Evolutionary conservation across 768 basidiomycete genomes (phyloP).

Genomic region (Coprinopsis cinerea): DNA sequence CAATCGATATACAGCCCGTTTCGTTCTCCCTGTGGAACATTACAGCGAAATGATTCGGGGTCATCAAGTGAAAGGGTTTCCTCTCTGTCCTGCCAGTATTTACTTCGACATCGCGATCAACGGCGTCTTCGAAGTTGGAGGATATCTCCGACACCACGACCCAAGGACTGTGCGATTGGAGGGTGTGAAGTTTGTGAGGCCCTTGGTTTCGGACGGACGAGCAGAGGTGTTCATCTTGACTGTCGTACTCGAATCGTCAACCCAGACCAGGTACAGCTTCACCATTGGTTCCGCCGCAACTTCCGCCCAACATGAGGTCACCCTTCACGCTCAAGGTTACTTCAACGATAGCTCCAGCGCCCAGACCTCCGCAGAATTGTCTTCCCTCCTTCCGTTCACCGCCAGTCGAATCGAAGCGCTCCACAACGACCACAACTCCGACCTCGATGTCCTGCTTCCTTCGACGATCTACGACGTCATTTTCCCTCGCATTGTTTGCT

Average conservation of each 20-base stretch:
- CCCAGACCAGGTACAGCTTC: not conserved
- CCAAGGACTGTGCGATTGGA: constrained; percentile 32
- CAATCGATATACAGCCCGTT: constrained; percentile 36
- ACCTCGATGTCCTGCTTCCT: constrained; percentile 42
- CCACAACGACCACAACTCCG: constrained; percentile 10
- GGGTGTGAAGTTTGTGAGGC: constrained; percentile 43
- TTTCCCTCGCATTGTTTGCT: constrained; percentile 65
- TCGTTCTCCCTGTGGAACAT: constrained; percentile 45
- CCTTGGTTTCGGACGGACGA: constrained; percentile 36
- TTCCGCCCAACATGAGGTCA: not conserved
- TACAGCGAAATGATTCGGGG: constrained; percentile 44
- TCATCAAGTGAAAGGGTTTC: constrained; percentile 49
- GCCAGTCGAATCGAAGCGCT: constrained; percentile 28
- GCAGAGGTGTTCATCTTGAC: not conserved
- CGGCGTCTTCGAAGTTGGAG: constrained; percentile 41
- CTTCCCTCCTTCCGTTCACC: constrained; percentile 28
- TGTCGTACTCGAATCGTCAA: not conserved
- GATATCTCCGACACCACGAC: constrained; percentile 27
- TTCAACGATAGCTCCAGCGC: too few species aligned
- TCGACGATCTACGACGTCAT: constrained; percentile 55
- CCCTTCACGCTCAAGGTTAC: not conserved
- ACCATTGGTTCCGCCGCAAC: not conserved
- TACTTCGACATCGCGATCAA: constrained; percentile 39
- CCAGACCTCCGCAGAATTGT: not conserved
- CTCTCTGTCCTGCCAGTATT: constrained; percentile 62